Base-by-base conservation (phyloP, 2,329 filamentous ascomycete species). In the Aspergillus sergii region DNA sequence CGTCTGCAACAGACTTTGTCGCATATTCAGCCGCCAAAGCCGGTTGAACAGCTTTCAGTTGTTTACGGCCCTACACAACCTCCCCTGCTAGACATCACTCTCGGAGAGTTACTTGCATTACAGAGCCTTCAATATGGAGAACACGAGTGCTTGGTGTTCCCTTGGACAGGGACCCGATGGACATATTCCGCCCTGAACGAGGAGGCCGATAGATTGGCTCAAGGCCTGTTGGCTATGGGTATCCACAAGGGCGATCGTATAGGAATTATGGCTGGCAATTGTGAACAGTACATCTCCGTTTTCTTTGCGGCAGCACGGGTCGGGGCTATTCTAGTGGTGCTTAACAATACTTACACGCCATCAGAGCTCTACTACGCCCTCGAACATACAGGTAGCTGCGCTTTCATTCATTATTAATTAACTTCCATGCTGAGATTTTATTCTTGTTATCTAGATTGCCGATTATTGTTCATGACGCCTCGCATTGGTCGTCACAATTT, bases 261-360 rank as follows among this genome's bases (percentile, higher is more conserved):
- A 32, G 91, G 87, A 34, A 89, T 94, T 67, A 92, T 93, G 88
- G 90, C 90, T 67, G 81, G 85, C 5, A 86, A 87, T 66, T 85
- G 84, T 67, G 83, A 86, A 64, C 82, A 86, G 67, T 86, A 82
- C 63, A 78, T 91, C 34, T 84, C 89, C 3, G 84, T 92, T 19
- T 91, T 92, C 81, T 92, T 93, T 68, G 90, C 89, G 4, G 89
- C 88, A 12, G 87, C 88, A 46, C 83, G 86, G 54, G 64, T 91
- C 21, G 89, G 89, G 11, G 88, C 85, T 54, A 88, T 90, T 53
- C 81, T 93, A 58, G 91, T 93, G 32, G 92, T 93, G 51, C 80
- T 94, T 68, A 94, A 94, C 79, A 94, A 93, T 78, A 94, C 91
- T 0, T 94, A 94, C 74, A 94, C 91, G 1, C 84, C 88, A 2